A percentile compares a stretch with the other conserved stretches of the same genome.
These are phyloP conservation scores for Mortierella sp. DNA, from an alignment of 371 early-diverging fungal genomes.

Conservation along the genomic window DNA sequence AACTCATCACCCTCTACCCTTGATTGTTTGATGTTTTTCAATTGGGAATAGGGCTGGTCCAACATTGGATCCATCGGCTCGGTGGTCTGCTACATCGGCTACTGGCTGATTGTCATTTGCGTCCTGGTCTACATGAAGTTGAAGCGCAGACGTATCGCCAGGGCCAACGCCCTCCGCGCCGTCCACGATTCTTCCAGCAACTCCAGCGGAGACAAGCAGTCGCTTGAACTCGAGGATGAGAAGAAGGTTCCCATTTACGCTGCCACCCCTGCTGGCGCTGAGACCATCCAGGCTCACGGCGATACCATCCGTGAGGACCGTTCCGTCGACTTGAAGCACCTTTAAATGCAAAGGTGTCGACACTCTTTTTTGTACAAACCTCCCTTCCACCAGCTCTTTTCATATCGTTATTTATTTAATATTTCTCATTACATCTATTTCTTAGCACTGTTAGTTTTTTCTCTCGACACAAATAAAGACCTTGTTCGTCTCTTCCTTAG, in stretches of 20 bases:
- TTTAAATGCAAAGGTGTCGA: background rate
- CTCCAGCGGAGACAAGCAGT: background rate
- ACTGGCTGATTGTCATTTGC: slow-evolving; percentile 71
- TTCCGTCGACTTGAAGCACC: background rate
- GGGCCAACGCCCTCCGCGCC: background rate
- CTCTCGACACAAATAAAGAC: background rate
- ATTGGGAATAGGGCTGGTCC: slow-evolving; percentile 73
- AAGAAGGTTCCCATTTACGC: background rate
- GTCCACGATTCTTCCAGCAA: background rate
- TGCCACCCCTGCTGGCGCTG: background rate
- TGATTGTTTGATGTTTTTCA: background rate
- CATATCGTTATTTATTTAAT: background rate
- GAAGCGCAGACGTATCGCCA: slow-evolving; percentile 30
- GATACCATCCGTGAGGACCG: slow-evolving; percentile 1
- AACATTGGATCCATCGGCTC: slow-evolving; percentile 79
- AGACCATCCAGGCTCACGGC: background rate
- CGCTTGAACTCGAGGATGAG: slow-evolving; percentile 3
- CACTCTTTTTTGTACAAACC: background rate
- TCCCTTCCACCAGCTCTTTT: background rate
- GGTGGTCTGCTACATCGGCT: slow-evolving; percentile 76
- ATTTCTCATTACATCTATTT: background rate
- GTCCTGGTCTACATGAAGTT: slow-evolving; percentile 41
- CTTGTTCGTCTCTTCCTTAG: background rate
- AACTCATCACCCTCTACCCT: background rate
- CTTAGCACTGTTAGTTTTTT: background rate